Percentiles rank a stretch among this genome's conserved stretches.
These are phyloP conservation scores for Zancudomyces culisetae DNA, from an alignment of 371 early-diverging fungal genomes.

Conservation along the genomic window DNA sequence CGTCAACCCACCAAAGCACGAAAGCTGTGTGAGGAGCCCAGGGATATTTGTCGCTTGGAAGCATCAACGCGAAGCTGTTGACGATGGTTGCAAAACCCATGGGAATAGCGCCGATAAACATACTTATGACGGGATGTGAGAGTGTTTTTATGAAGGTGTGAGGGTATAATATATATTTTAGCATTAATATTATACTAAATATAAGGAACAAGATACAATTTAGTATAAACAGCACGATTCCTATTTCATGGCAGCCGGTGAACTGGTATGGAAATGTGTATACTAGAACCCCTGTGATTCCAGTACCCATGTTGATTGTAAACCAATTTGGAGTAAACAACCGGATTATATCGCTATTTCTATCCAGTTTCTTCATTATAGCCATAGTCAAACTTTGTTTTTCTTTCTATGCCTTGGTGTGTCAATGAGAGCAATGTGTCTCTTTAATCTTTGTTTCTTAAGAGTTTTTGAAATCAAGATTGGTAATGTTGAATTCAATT, in stretches of 20 bases:
- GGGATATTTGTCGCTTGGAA: conserved; percentile 1
- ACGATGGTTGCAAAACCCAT: conserved; percentile 29
- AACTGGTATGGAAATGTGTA: conserved; percentile 24
- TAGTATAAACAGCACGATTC: conserved; percentile 18
- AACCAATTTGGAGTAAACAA: conserved; percentile 34
- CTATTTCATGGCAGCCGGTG: conserved; percentile 20
- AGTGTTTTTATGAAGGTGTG: conserved; percentile 18
- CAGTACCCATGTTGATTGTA: conserved; percentile 29
- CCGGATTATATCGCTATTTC: conserved; percentile 23
- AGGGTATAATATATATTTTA: conserved; percentile 21
- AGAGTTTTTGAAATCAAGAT: too few relatives aligned
- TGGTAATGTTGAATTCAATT: too few relatives aligned
- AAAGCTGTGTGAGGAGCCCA: conserved; percentile 26
- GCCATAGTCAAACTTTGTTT: too few relatives aligned
- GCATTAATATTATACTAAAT: conserved; percentile 12
- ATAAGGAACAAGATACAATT: conserved; percentile 20
- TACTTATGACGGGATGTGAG: conserved; percentile 22
- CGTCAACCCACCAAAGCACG: conserved; percentile 22
- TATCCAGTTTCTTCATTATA: too few relatives aligned
- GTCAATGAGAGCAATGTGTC: too few relatives aligned
- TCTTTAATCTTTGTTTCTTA: too few relatives aligned
- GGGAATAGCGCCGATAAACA: conserved; percentile 28
- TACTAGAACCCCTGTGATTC: conserved; percentile 18
- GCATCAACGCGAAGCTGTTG: conserved; percentile 12
- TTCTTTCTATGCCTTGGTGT: too few relatives aligned